phyloP scores from a whole-genome alignment of 192 early-diverging fungal genomes.

The Spizellomyces sp. region DNA sequence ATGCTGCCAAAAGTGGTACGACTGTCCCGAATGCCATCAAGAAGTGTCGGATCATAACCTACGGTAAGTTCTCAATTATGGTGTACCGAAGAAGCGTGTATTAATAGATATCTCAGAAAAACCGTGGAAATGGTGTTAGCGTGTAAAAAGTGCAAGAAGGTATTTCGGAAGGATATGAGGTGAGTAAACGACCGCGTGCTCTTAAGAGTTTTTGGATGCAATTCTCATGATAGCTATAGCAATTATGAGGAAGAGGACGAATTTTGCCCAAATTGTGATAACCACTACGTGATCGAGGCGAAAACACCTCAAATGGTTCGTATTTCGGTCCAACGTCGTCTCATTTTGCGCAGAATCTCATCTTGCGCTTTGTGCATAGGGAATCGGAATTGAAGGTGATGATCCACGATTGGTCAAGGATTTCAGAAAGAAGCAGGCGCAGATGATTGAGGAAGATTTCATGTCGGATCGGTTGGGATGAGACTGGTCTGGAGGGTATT shows the following conservation, averaged over 20 bases:
- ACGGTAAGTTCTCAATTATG: slow-evolving; percentile 19
- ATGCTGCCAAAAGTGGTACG: slow-evolving; percentile 96
- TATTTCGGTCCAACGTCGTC: not conserved
- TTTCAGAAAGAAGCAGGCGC: slow-evolving; percentile 42
- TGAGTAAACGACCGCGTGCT: slow-evolving; percentile 14
- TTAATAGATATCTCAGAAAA: slow-evolving; percentile 48
- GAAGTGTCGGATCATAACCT: slow-evolving; percentile 77
- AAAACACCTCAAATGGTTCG: slow-evolving; percentile 77
- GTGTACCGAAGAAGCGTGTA: not conserved
- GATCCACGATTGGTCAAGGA: slow-evolving; percentile 73
- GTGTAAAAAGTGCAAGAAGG: slow-evolving; percentile 99
- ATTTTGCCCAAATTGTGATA: slow-evolving; percentile 98
- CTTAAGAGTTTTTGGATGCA: not conserved
- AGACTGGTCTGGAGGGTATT: not conserved
- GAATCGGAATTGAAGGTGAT: slow-evolving; percentile 89
- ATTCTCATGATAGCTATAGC: slow-evolving; percentile 37
- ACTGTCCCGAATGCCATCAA: slow-evolving; percentile 94
- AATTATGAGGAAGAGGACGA: slow-evolving; percentile 95
- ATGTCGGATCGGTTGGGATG: slow-evolving; percentile 53
- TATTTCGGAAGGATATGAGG: slow-evolving; percentile 89
- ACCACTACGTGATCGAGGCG: slow-evolving; percentile 94
- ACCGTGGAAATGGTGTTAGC: slow-evolving; percentile 91
- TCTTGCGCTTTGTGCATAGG: slow-evolving; percentile 24
- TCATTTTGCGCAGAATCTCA: not conserved
- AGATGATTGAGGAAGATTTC: slow-evolving; percentile 43